Conservation (phyloP, 345 rosid genomes). For the Eutrema heterophyllum region DNA sequence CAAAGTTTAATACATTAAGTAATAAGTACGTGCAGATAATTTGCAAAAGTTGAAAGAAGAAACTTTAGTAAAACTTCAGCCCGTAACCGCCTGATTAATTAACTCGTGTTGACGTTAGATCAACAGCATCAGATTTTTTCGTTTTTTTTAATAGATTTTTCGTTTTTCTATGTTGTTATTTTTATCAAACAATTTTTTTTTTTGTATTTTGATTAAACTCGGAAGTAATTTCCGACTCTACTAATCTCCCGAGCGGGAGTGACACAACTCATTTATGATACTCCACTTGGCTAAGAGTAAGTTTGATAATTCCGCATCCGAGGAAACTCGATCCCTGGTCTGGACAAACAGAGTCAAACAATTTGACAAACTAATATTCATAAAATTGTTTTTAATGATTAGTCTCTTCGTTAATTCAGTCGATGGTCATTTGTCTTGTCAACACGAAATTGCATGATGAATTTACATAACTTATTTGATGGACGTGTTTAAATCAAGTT, state of each 20-base stretch:
- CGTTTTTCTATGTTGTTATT: neutral
- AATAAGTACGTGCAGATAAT: neutral
- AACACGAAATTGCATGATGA: conserved; percentile 22
- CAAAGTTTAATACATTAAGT: neutral
- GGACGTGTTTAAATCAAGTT: neutral
- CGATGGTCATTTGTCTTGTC: conserved; percentile 21
- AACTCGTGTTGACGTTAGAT: conserved; percentile 3
- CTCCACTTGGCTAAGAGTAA: no score
- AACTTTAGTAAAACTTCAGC: neutral
- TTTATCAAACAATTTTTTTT: no score
- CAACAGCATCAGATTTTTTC: neutral
- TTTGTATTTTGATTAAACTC: no score
- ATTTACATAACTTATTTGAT: neutral
- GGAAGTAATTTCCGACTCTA: no score
- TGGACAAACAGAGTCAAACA: no score
- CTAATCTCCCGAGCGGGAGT: no score
- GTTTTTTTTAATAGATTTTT: neutral
- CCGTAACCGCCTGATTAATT: neutral
- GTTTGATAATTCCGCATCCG: no score
- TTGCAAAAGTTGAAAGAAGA: neutral
- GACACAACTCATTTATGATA: no score
- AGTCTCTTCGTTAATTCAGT: neutral
- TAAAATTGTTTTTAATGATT: neutral
- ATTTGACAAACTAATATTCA: neutral
- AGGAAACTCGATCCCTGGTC: no score